Conservation (phyloP, 2,329 filamentous ascomycete genomes). For the Ophiostoma sp. region DNA sequence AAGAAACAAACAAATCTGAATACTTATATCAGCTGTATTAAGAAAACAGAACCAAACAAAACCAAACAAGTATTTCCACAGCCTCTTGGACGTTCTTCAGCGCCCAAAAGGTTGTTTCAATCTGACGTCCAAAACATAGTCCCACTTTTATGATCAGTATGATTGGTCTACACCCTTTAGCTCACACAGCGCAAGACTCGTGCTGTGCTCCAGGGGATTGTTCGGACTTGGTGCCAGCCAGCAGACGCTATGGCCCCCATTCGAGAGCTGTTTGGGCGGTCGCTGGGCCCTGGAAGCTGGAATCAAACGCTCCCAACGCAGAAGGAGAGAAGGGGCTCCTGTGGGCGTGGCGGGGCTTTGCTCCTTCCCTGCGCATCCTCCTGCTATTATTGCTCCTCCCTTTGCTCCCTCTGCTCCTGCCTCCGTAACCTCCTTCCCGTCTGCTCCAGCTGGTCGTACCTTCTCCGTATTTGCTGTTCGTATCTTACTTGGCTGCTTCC, state of each 20-base stretch:
- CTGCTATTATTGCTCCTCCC: not conserved
- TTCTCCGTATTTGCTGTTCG: not conserved
- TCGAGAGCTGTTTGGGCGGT: not conserved
- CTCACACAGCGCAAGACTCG: not conserved
- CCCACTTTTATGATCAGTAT: not conserved
- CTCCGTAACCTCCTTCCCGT: conserved; percentile 14
- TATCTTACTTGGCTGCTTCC: not conserved
- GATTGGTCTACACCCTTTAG: not conserved
- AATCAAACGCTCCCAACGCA: conserved; percentile 4
- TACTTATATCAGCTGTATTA: not conserved
- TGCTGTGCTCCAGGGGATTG: not conserved
- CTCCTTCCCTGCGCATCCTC: conserved; percentile 11
- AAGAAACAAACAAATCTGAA: not conserved
- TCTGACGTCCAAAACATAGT: not conserved
- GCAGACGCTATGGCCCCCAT: not conserved
- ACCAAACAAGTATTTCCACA: not conserved
- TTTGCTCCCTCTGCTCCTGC: conserved; percentile 7
- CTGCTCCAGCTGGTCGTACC: conserved; percentile 9
- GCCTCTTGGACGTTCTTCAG: not conserved
- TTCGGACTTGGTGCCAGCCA: not conserved
- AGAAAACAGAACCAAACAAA: not conserved
- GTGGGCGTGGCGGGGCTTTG: conserved; percentile 11
- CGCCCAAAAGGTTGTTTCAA: not conserved
- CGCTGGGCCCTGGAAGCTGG: conserved; percentile 8
- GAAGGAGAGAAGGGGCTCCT: not conserved